Evolutionary conservation across 2,329 filamentous ascomycete species (phyloP), one percentile per base, ranked within the genome.

Genomic region (Rhexocercosporidium sp.): DNA sequence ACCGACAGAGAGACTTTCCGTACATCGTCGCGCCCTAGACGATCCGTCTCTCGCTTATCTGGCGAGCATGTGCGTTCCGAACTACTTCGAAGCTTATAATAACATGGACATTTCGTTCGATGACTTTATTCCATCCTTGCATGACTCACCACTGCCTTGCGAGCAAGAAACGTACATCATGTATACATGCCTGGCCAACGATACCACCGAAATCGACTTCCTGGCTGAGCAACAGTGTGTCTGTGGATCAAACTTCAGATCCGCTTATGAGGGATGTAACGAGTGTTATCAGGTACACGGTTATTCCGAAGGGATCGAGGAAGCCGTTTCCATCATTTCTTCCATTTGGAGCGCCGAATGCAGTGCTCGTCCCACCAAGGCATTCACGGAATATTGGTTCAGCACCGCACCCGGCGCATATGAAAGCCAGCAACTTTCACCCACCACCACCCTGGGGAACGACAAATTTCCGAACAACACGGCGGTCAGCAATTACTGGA

Each of bases 401-500:
- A 20, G 1, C 9, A 37, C n/a, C 14, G 34, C n/a, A 39, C n/a
- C n/a, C n/a, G n/a, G n/a, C n/a, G n/a, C n/a, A n/a, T n/a, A n/a
- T n/a, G 9, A 39, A 3, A 71, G 69, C 5, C 66, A 67, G 22
- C 68, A 81, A 47, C 80, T 80, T 59, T 64, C 69, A 5, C 62
- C 65, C 18, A 41, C 16, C 18, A 22, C 49, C 3, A 71, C 70
- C 9, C 39, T 70, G 20, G 54, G 53, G 11, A 47, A 47, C 18
- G 80, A 82, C 67, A 68, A 72, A 27, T 78, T 74, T 31, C 77
- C 75, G 3, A 74, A 78, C 31, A 70, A 79, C 68, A 78, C 80
- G 31, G 80, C 77, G 25, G 77, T 81, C 14, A 80, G 78, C 64
- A 71, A 81, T 39, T 83, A 83, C 67, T 82, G 79, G 70, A 82